phyloP scores from a whole-genome alignment of 2,329 filamentous ascomycete genomes.

The Elsinoe necatrix region DNA sequence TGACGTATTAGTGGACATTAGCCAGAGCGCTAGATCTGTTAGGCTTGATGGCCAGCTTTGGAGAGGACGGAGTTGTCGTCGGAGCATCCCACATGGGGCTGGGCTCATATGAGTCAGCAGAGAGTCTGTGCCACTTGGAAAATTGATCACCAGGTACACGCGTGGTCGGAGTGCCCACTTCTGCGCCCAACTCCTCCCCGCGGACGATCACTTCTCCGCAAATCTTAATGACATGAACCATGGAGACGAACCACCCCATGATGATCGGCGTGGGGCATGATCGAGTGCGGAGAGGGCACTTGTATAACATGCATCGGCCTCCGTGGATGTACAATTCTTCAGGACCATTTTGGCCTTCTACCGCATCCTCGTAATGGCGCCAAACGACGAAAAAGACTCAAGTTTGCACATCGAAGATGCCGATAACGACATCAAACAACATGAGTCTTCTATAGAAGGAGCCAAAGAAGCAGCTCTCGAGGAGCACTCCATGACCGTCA shows the following conservation, averaged over 20 bases:
- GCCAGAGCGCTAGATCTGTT: background rate
- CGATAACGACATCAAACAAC: background rate
- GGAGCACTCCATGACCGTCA: slow-evolving; percentile 14
- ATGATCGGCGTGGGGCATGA: background rate
- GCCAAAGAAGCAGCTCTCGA: slow-evolving; percentile 8
- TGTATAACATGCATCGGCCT: background rate
- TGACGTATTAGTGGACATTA: background rate
- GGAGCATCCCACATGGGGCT: background rate
- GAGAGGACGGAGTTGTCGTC: background rate
- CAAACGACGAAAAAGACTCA: background rate
- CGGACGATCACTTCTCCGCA: background rate
- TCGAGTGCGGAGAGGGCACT: background rate
- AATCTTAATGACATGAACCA: background rate
- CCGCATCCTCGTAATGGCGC: too few relatives aligned
- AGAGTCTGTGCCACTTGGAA: too few relatives aligned
- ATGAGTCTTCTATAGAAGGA: background rate
- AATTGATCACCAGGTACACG: too few relatives aligned
- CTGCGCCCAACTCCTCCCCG: background rate
- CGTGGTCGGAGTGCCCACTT: background rate
- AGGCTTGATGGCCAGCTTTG: background rate
- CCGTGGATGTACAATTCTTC: background rate
- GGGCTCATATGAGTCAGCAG: too few relatives aligned
- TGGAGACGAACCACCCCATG: background rate
- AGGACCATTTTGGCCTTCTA: too few relatives aligned
- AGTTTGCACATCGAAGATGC: background rate